phyloP scores from a whole-genome alignment of 106 monocot genomes.

The Dioscorea zingiberensis region DNA sequence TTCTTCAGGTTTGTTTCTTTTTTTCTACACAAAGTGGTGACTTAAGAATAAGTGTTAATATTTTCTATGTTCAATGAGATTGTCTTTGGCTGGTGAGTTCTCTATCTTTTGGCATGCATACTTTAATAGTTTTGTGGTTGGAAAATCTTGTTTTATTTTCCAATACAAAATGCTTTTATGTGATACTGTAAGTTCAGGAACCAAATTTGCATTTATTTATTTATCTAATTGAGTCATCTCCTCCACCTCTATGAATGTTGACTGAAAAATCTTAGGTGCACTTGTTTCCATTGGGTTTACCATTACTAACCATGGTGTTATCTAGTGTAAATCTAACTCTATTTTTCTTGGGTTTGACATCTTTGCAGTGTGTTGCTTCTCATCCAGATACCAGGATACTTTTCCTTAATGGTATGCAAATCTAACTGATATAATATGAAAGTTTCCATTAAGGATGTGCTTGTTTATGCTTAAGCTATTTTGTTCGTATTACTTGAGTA shows the following conservation, averaged over 20 bases:
- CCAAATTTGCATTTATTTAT: no score
- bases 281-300: no score
- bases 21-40: no score
- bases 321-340: no score
- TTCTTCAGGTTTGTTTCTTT: slow-evolving; percentile 79
- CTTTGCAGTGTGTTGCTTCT: slow-evolving; percentile 71
- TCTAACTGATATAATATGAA: slow-evolving; percentile 2
- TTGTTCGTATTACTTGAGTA: no score
- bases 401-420: slow-evolving; percentile 53
- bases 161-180: not conserved
- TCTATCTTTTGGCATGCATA: not conserved
- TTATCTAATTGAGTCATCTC: no score
- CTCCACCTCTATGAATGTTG: not conserved
- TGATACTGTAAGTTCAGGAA: not conserved
- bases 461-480: not conserved
- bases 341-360: not conserved
- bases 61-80: no score
- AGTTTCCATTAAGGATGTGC: not conserved
- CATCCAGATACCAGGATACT: slow-evolving; percentile 74
- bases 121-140: not conserved
- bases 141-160: not conserved
- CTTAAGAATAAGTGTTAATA: no score
- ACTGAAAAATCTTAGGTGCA: no score
- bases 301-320: no score
- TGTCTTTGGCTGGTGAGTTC: not conserved